Conservation (phyloP, 192 early-diverging fungal genomes). For the Geosiphon pyriformis region DNA sequence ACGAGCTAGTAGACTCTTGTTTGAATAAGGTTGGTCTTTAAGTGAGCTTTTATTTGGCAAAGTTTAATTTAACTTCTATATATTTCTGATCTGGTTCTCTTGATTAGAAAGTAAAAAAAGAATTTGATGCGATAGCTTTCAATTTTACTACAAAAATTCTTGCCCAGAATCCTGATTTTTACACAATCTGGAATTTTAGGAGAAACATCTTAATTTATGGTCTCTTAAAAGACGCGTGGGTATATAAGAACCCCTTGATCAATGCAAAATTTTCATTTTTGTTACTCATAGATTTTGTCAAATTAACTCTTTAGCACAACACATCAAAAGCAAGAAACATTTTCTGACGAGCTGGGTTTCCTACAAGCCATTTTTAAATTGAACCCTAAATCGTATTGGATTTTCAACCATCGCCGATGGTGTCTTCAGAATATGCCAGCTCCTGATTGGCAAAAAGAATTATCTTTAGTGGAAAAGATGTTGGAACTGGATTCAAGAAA, state of each 20-base stretch:
- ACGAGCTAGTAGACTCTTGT: slow-evolving; percentile 29
- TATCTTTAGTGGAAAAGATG: slow-evolving; percentile 71
- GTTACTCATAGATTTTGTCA: background rate
- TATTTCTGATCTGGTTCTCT: too few species aligned
- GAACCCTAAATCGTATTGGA: slow-evolving; percentile 96
- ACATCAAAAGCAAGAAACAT: slow-evolving; percentile 35
- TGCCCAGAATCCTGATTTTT: slow-evolving; percentile 82
- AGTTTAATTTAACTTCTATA: too few species aligned
- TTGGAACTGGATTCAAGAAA: slow-evolving; percentile 87
- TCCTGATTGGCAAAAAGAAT: slow-evolving; percentile 75
- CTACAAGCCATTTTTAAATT: slow-evolving; percentile 62
- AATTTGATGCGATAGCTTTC: slow-evolving; percentile 49
- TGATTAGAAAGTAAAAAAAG: background rate
- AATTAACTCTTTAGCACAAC: background rate
- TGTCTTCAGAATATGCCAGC: slow-evolving; percentile 67
- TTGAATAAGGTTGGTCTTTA: slow-evolving; percentile 25
- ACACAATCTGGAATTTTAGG: slow-evolving; percentile 93
- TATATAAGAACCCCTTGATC: slow-evolving; percentile 21
- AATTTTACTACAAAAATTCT: slow-evolving; percentile 65
- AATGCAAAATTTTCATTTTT: slow-evolving; percentile 24
- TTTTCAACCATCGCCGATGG: slow-evolving; percentile 97
- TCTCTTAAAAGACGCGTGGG: slow-evolving; percentile 32
- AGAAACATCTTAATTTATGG: slow-evolving; percentile 61
- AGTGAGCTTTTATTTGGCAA: too few species aligned
- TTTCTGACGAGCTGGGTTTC: slow-evolving; percentile 70